Evolutionary conservation across 805 yeast species (phyloP), one percentile per base, ranked within the genome.

Genomic region (Sungouiella blattae): DNA sequence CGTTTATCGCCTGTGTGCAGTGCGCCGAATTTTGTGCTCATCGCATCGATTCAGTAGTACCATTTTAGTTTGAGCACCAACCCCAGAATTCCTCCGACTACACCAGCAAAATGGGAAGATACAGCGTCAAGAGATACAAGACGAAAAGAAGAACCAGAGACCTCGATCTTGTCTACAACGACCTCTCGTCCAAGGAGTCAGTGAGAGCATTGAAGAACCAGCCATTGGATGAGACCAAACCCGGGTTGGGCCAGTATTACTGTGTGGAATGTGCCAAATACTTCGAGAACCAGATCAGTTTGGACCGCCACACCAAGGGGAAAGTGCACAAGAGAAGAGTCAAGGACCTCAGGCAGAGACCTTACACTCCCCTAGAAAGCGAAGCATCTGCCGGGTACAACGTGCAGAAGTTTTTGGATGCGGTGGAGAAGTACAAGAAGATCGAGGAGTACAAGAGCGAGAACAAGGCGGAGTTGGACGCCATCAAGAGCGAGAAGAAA

Each of bases 251-350:
- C 11, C 98, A 93, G 62, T 83, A 77, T 61, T 93, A 87, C 60
- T 93, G 98, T 62, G 73, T 93, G 35, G 95, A 88, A 45, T 93
- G 99, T 70, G 94, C 95, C 32, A 85, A 83, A 57, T 87, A 93
- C 61, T 87, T 79, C 53, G 96, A 89, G 57, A 80, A 81, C 38
- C 87, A 83, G 29, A 58, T 62, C 21, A 83, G 95, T 6, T 69
- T 86, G 36, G 78, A 77, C 41, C 71, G 80, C 11, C 99, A 93
- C 64, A 63, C 73, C 43, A 77, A 78, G 49, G 71, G 83, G 4
- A 89, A 88, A 53, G 73, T 80, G 6, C 99, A 93, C 62, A 89
- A 84, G 59, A 77, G 98, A 60, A 72, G 96, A 55, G 83, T 85
- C 17, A 85, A 80, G 58, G 83, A 78, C 26, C 67, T 93, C 49